Percentiles rank a stretch among this genome's conserved stretches.
Evolutionary conservation across 1,139 yeast species (phyloP).

Genomic region (Suhomyces guaymorum): DNA sequence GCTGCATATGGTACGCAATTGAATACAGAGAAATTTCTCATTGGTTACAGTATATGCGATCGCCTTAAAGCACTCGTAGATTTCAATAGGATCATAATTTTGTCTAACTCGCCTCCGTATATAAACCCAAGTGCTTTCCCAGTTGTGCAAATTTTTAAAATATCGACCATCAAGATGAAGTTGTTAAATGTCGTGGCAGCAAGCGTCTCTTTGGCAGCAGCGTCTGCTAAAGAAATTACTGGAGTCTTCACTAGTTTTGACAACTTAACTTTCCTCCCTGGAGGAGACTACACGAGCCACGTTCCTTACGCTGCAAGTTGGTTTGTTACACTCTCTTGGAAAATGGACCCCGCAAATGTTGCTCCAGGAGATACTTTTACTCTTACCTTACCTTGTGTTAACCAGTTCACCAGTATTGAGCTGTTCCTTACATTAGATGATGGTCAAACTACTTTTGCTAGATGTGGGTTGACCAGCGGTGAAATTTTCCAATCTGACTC

Average conservation of each 20-base stretch:
- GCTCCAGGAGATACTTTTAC: conserved; percentile 33
- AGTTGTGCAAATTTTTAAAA: too few relatives aligned
- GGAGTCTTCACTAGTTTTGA: conserved; percentile 22
- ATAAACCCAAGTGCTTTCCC: not conserved
- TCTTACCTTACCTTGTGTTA: conserved; percentile 31
- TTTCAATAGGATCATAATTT: too few relatives aligned
- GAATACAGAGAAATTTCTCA: too few relatives aligned
- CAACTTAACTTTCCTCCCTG: conserved; percentile 6
- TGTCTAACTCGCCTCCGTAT: not conserved
- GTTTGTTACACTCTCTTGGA: conserved; percentile 27
- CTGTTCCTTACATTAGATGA: not conserved
- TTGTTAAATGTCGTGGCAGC: conserved; percentile 1
- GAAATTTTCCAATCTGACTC: conserved; percentile 26
- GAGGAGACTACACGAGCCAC: not conserved
- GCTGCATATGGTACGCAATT: too few relatives aligned
- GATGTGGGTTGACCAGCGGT: conserved; percentile 27
- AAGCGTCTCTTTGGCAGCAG: conserved; percentile 2
- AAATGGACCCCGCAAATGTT: conserved; percentile 20
- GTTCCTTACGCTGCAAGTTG: conserved; percentile 16
- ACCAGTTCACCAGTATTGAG: not conserved
- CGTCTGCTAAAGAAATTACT: conserved; percentile 10
- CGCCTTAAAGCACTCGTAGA: too few relatives aligned
- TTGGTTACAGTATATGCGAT: too few relatives aligned
- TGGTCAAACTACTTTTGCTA: conserved; percentile 23
- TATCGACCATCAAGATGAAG: not conserved